Percentiles rank a stretch among this genome's conserved stretches.
phyloP scores from a whole-genome alignment of 345 rosid species.

The Boechera stricta region DNA sequence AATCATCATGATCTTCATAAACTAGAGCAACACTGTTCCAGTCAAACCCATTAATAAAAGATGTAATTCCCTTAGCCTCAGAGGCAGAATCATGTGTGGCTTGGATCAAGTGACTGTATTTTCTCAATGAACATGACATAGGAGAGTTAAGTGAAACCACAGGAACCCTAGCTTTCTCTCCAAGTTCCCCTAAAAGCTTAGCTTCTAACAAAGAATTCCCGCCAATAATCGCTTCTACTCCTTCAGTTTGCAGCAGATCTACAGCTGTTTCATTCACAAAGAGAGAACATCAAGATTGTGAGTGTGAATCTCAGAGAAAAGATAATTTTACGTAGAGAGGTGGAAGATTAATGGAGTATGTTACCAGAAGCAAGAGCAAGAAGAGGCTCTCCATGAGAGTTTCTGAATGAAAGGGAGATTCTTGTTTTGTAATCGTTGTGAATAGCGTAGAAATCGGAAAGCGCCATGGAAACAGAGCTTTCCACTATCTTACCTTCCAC shows the following conservation, averaged over 20 bases:
- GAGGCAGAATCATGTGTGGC: slow-evolving; percentile 35
- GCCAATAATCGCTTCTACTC: slow-evolving; percentile 28
- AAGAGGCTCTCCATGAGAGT: slow-evolving; percentile 43
- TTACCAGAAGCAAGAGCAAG: slow-evolving; percentile 41
- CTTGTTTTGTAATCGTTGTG: slow-evolving; percentile 22
- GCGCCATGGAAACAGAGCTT: slow-evolving; percentile 40
- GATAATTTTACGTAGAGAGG: background rate
- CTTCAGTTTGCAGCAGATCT: slow-evolving; percentile 25
- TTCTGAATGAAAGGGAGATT: slow-evolving; percentile 24
- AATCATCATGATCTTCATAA: slow-evolving; percentile 39
- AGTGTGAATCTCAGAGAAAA: background rate
- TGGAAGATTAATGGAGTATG: background rate
- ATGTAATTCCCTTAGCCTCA: slow-evolving; percentile 35
- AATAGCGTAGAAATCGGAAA: slow-evolving; percentile 36
- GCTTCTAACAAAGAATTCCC: slow-evolving; percentile 31
- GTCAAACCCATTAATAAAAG: slow-evolving; percentile 33
- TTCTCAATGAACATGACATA: background rate
- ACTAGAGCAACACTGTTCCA: slow-evolving; percentile 46
- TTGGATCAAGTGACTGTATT: slow-evolving; percentile 41
- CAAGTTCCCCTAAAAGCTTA: slow-evolving; percentile 42
- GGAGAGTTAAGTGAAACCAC: slow-evolving; percentile 41
- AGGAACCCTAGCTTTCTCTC: slow-evolving; percentile 44
- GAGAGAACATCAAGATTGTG: background rate
- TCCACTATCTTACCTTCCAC: slow-evolving; percentile 36
- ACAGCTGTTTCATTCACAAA: slow-evolving; percentile 32